These are phyloP conservation scores for Antitrichia curtipendula DNA, from an alignment of 225 moss, liverwort and hornwort species.

Conservation along the genomic window DNA sequence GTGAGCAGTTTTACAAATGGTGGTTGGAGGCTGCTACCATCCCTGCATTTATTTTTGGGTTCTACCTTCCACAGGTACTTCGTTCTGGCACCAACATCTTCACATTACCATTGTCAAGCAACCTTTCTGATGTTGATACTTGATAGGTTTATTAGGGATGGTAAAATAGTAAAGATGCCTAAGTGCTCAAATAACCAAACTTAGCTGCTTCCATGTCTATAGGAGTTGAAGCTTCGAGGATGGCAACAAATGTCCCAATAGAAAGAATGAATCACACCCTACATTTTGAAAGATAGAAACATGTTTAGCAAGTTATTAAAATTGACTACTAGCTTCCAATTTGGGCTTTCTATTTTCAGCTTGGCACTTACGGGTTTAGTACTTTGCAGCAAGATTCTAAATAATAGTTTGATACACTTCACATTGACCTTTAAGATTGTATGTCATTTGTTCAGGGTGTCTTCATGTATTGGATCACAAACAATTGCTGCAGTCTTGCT, in stretches of 20 bases:
- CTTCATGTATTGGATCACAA: slow-evolving; percentile 98
- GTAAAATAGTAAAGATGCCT: background rate
- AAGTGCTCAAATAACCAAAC: background rate
- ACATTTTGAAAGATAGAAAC: background rate
- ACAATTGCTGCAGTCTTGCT: slow-evolving; percentile 83
- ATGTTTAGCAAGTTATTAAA: background rate
- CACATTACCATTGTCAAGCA: background rate
- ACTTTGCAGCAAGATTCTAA: background rate
- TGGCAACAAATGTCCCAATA: background rate
- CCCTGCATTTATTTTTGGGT: slow-evolving; percentile 84
- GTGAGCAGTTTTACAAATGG: slow-evolving; percentile 89
- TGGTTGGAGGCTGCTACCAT: slow-evolving; percentile 95
- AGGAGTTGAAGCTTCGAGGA: background rate
- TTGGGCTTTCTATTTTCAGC: background rate
- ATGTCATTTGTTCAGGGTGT: slow-evolving; percentile 50
- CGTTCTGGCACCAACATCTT: background rate
- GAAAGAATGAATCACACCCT: background rate
- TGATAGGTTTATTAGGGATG: background rate
- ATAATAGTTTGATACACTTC: background rate
- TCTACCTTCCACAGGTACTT: slow-evolving; percentile 88
- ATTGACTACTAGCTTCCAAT: background rate
- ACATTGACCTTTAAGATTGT: background rate
- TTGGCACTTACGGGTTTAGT: no score
- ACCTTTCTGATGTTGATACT: background rate
- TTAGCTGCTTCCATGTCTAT: background rate